Evolutionary conservation across 208 protist species (phyloP).

Genomic region (Trichomonas gallinae): DNA sequence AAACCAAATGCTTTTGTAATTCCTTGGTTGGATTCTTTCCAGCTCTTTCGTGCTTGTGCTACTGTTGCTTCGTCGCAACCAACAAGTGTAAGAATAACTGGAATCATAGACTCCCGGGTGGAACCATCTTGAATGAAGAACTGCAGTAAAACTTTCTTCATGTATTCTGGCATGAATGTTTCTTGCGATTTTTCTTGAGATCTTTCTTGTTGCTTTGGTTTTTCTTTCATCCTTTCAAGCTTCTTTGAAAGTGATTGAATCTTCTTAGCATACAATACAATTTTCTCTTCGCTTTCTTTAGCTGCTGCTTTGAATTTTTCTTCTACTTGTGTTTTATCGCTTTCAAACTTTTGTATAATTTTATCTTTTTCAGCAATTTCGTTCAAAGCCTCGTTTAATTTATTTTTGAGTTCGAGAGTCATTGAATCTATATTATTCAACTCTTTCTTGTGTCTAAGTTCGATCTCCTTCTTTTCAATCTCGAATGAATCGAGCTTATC

Average conservation of each 20-base stretch:
- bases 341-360: neutral
- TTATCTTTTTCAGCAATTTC: neutral
- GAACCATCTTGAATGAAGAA: neutral
- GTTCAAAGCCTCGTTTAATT: neutral
- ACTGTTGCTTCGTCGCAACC: neutral
- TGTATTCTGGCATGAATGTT: neutral
- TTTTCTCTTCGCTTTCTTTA: neutral
- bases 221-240: neutral
- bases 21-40: neutral
- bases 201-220: neutral
- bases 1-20: neutral
- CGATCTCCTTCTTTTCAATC: neutral
- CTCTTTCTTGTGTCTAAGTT: neutral
- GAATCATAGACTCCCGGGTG: neutral
- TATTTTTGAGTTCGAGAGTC: neutral
- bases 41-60: neutral
- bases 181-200: neutral
- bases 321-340: neutral
- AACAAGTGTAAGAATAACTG: neutral
- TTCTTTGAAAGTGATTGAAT: neutral
- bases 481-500: neutral
- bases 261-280: neutral
- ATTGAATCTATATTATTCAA: neutral
- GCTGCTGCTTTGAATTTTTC: neutral
- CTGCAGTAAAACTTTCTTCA: neutral